Conservation (phyloP, 129 eudicot genomes). For the Gnaphalium uliginosum region DNA sequence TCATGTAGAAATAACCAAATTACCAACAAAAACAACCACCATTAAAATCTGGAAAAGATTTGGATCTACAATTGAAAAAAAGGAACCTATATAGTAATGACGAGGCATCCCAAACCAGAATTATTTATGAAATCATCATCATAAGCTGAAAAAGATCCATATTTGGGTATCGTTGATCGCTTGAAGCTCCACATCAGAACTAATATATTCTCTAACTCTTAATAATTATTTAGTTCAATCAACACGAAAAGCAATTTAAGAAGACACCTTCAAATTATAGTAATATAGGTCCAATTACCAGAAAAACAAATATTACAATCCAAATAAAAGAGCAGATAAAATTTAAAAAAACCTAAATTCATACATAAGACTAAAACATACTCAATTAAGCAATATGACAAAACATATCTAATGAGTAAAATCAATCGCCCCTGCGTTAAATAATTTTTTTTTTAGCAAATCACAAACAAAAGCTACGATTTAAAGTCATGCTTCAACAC, state of each 20-base stretch:
- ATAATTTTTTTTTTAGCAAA: background rate
- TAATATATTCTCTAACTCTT: no score
- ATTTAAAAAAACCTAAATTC: background rate
- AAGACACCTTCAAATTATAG: no score
- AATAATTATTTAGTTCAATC: no score
- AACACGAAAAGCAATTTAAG: no score
- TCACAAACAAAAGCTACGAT: slow-evolving; percentile 23
- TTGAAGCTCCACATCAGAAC: background rate
- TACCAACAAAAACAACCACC: background rate
- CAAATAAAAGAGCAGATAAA: slow-evolving; percentile 3
- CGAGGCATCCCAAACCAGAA: background rate
- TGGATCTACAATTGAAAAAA: background rate
- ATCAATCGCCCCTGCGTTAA: slow-evolving; percentile 9
- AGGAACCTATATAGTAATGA: background rate
- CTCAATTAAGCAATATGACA: slow-evolving; percentile 1
- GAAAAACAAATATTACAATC: no score
- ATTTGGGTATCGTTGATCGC: background rate
- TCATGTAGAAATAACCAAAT: background rate
- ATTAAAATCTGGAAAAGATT: background rate
- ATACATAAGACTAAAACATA: background rate
- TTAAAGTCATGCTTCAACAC: slow-evolving; percentile 11
- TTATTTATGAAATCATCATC: background rate
- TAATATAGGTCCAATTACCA: background rate
- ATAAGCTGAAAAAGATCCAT: background rate
- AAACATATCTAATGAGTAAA: background rate